Percentiles rank a stretch among this genome's conserved stretches.
These are phyloP conservation scores for Jatropha curcas DNA, from an alignment of 345 rosid species.

Conservation along the genomic window DNA sequence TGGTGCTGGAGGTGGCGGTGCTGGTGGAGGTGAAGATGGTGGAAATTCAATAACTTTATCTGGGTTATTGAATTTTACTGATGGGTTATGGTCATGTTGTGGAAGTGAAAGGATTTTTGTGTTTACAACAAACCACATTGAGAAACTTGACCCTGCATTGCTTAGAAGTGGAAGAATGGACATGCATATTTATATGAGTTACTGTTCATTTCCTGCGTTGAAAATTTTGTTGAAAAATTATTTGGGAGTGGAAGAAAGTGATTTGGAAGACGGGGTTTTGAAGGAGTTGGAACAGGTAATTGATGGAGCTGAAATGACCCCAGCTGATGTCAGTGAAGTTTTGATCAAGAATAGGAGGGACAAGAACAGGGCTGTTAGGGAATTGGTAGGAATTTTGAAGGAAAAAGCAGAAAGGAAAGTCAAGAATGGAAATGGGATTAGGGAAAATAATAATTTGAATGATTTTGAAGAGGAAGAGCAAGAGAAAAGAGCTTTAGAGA, in stretches of 20 bases:
- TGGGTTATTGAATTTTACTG: slow-evolving; percentile 89
- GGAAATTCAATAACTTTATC: slow-evolving; percentile 75
- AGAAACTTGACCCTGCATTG: slow-evolving; percentile 91
- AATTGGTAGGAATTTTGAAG: slow-evolving; percentile 53
- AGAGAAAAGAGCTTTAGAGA: slow-evolving; percentile 85
- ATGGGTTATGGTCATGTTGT: slow-evolving; percentile 97
- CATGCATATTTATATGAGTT: slow-evolving; percentile 88
- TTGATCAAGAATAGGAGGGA: slow-evolving; percentile 69
- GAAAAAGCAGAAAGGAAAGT: slow-evolving; percentile 44
- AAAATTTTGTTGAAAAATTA: slow-evolving; percentile 72
- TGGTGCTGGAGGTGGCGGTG: slow-evolving; percentile 34
- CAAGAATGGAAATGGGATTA: slow-evolving; percentile 30
- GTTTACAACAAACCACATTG: slow-evolving; percentile 88
- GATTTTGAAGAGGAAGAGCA: slow-evolving; percentile 45
- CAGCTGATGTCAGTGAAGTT: slow-evolving; percentile 88
- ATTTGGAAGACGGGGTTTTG: slow-evolving; percentile 31
- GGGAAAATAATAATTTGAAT: slow-evolving; percentile 25
- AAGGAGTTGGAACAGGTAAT: slow-evolving; percentile 48
- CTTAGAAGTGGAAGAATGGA: slow-evolving; percentile 94
- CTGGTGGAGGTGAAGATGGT: slow-evolving; percentile 36
- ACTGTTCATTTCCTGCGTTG: slow-evolving; percentile 67
- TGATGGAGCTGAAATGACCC: slow-evolving; percentile 79
- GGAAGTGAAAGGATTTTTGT: slow-evolving; percentile 96
- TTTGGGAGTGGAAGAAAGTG: slow-evolving; percentile 46
- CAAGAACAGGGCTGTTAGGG: slow-evolving; percentile 55